Conservation (phyloP, 108 stramenopile genomes). For the Nitzschia sp. region DNA sequence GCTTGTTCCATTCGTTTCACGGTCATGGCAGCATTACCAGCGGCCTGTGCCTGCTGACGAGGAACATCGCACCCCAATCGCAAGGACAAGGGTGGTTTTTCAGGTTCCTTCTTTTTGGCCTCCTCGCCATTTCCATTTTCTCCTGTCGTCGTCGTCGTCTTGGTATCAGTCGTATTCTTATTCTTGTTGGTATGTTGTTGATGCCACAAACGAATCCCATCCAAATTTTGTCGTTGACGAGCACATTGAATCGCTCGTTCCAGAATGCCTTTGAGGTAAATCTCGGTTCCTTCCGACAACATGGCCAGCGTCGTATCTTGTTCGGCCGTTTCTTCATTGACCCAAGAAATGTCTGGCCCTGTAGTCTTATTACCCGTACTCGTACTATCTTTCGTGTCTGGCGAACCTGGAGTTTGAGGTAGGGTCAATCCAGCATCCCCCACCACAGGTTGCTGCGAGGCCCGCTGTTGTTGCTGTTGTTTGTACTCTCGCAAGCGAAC, state of each 20-base stretch:
- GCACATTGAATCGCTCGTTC: conserved; percentile 69
- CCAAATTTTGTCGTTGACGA: conserved; percentile 77
- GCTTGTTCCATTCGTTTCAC: conserved; percentile 86
- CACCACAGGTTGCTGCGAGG: conserved; percentile 27
- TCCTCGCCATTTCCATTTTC: neutral
- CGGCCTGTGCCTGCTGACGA: conserved; percentile 68
- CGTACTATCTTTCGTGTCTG: neutral
- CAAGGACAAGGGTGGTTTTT: conserved; percentile 48
- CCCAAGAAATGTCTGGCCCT: conserved; percentile 47
- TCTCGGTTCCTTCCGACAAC: conserved; percentile 69
- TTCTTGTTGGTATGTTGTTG: conserved; percentile 37
- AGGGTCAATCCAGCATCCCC: conserved; percentile 33
- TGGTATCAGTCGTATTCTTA: neutral
- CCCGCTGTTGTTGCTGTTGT: conserved; percentile 3
- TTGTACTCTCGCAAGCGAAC: conserved; percentile 63
- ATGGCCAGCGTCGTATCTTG: conserved; percentile 66
- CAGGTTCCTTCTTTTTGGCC: conserved; percentile 13
- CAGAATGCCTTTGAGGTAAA: conserved; percentile 63
- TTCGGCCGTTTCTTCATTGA: conserved; percentile 75
- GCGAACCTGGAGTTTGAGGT: conserved; percentile 1
- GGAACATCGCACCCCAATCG: conserved; percentile 80
- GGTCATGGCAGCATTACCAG: conserved; percentile 82
- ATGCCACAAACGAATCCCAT: conserved; percentile 84
- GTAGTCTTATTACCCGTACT: neutral
- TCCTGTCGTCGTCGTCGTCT: neutral